Base-by-base conservation (phyloP, 1,139 yeast genomes). In the Maudiozyma humilis region DNA sequence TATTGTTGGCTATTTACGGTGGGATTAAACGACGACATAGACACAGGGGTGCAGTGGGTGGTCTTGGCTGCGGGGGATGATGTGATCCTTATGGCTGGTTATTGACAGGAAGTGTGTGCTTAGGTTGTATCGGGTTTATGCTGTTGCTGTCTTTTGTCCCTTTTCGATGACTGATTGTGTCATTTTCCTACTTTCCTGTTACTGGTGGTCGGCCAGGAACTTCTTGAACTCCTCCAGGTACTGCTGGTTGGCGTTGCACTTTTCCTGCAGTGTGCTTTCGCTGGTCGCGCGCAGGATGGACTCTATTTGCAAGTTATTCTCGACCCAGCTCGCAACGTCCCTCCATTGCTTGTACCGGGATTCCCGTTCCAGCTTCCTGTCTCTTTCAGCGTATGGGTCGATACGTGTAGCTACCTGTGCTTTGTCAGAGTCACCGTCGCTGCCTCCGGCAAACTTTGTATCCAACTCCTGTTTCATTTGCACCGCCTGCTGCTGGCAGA, bases 331-430 rank as follows among this genome's bases (percentile, higher is more conserved):
- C 12, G 50, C 47, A 13, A 72, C 43, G 2, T 51, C 50, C 15
- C 55, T 52, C 35, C 65, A 60, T 16, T 62, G 59, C 3, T 34
- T 42, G 40, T 58, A 64, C 38, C 57, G 59, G 5, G 49, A 42
- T 14, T 62, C 62, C 19, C 58, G 55, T 18, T 58, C 55, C 4
- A 59, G 59, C 19, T 56, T 49, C 13, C 59, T 40, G 40, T 71
- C 73, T 42, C 68, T 63, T 10, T 64, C 61, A 2, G 71, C 73
- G 48, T 74, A 74, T 0, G 79, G 78, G 51, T 74, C 76, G 4
- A 70, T 49, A 27, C 73, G 55, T 3, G 63, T 55, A 15, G 60
- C 60, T 38, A 58, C 49, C 42, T 47, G 44, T 3, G 54, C 47
- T 25, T 33, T 32, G 5, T 16, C 38, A 8, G 36, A 19, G 7